Conservation (phyloP, 169 alveolate genomes). For the Perkinsus marinus region DNA sequence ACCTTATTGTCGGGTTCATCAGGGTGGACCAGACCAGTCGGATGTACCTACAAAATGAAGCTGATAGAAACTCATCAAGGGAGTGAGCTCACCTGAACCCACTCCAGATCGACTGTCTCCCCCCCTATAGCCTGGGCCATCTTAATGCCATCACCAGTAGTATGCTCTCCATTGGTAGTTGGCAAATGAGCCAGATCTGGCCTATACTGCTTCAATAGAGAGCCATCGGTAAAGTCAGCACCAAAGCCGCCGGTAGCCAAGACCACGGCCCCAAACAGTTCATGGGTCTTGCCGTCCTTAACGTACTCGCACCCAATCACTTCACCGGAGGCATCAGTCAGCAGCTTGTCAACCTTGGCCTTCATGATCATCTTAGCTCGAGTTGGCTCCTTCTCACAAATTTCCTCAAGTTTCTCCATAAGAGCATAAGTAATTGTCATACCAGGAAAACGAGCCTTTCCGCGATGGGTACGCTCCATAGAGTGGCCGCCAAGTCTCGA, state of each 20-base stretch:
- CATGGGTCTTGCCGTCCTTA: constrained; percentile 15
- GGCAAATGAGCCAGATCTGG: constrained; percentile 24
- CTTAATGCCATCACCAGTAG: constrained; percentile 31
- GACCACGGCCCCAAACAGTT: constrained; percentile 33
- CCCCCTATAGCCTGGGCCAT: constrained; percentile 35
- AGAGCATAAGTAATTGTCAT: constrained; percentile 14
- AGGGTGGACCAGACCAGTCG: constrained; percentile 34
- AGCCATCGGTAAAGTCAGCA: too few relatives aligned
- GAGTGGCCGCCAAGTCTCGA: constrained; percentile 38
- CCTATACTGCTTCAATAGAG: constrained; percentile 19
- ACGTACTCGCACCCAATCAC: neutral
- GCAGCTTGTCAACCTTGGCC: neutral
- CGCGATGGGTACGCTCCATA: constrained; percentile 30
- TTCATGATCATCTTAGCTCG: neutral
- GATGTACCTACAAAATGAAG: too few relatives aligned
- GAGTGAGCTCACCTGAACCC: constrained; percentile 42
- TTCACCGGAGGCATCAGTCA: neutral
- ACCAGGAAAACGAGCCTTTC: constrained; percentile 19
- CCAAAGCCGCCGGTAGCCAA: constrained; percentile 42
- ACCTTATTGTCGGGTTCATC: constrained; percentile 16
- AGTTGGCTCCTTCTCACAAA: constrained; percentile 10
- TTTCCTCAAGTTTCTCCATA: constrained; percentile 10
- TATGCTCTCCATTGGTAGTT: constrained; percentile 14
- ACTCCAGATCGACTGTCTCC: constrained; percentile 30
- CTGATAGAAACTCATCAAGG: too few relatives aligned